Conservation (phyloP, 179 eudicot species). For the Nepenthes alata region DNA sequence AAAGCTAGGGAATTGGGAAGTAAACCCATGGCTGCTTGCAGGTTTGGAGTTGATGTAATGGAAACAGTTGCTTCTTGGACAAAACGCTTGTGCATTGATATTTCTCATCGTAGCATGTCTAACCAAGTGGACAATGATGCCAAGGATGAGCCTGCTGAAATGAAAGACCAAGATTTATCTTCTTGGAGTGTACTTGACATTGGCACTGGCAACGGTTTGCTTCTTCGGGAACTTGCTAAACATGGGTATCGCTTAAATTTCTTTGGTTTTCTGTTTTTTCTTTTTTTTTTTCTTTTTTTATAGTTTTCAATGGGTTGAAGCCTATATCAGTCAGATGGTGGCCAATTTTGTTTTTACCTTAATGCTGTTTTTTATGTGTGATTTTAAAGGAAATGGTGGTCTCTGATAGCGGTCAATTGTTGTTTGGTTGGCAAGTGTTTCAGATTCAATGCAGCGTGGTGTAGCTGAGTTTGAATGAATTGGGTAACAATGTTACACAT, state of each 20-base stretch:
- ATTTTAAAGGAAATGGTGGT: too few species aligned
- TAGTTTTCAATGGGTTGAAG: neutral
- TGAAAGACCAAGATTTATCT: constrained; percentile 38
- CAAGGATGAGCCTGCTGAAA: constrained; percentile 28
- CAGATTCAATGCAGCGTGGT: too few species aligned
- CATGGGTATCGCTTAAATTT: constrained; percentile 47
- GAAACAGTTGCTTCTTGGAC: constrained; percentile 90
- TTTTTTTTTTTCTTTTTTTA: neutral
- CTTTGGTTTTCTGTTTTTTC: neutral
- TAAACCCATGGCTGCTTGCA: constrained; percentile 9
- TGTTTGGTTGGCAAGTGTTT: too few species aligned
- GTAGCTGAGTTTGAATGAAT: too few species aligned
- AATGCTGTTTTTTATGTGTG: too few species aligned
- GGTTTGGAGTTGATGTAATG: constrained; percentile 99
- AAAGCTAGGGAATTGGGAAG: neutral
- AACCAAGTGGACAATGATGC: constrained; percentile 32
- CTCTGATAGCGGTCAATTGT: too few species aligned
- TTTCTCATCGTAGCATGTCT: constrained; percentile 38
- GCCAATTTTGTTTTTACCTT: too few species aligned
- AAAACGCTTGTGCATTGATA: constrained; percentile 54
- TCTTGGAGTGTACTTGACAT: constrained; percentile 88
- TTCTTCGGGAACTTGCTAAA: constrained; percentile 91
- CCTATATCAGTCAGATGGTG: neutral
- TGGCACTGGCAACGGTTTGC: constrained; percentile 97
- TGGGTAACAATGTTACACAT: too few species aligned